phyloP scores from a whole-genome alignment of 2,329 filamentous ascomycete genomes.

The Leptodontidium sp. region DNA sequence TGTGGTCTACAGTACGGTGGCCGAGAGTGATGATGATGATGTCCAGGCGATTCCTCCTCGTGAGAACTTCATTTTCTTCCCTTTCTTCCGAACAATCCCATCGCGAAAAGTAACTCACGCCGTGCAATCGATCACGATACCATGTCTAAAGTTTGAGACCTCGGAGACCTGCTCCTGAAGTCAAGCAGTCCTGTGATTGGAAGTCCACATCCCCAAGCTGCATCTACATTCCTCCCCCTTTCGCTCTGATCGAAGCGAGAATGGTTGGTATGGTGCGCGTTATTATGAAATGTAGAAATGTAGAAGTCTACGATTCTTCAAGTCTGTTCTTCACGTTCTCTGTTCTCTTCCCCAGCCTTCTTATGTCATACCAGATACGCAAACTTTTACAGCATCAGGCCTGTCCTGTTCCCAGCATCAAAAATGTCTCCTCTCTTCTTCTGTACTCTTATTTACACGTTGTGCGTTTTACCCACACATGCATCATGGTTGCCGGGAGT shows the following conservation, averaged over 20 bases:
- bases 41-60: neutral
- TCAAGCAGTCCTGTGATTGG: neutral
- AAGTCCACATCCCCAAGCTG: neutral
- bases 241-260: neutral
- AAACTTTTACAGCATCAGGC: neutral
- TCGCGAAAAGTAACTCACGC: neutral
- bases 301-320: neutral
- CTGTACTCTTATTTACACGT: conserved; percentile 4
- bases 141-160: conserved; percentile 3
- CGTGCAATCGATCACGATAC: neutral
- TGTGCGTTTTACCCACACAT: conserved; percentile 5
- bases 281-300: conserved; percentile 2
- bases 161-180: neutral
- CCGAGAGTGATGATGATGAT: conserved; percentile 5
- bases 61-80: neutral
- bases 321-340: neutral
- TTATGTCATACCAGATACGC: neutral
- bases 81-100: neutral
- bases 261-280: conserved; percentile 10
- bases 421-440: conserved; percentile 14
- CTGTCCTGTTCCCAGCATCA: neutral
- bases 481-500: conserved; percentile 4
- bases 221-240: conserved; percentile 4
- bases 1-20: conserved; percentile 11
- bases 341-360: neutral